phyloP scores from a whole-genome alignment of 2,329 filamentous ascomycete species.

The Penicillium sp. region DNA sequence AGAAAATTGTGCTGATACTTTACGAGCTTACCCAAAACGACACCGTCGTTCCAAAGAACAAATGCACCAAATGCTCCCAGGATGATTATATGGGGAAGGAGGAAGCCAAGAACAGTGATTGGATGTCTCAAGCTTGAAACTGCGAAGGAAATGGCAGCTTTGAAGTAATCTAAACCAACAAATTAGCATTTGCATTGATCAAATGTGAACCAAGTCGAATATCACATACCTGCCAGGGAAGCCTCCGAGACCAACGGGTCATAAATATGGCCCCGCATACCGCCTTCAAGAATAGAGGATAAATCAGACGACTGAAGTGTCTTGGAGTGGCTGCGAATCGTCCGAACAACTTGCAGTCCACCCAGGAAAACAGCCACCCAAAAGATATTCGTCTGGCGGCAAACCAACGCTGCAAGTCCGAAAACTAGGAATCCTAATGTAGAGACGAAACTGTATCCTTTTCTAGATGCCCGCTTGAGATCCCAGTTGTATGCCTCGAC shows the following conservation, averaged over 20 bases:
- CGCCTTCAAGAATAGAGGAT: constrained; percentile 29
- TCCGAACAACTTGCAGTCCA: constrained; percentile 43
- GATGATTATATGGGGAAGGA: constrained; percentile 58
- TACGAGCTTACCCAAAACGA: constrained; percentile 71
- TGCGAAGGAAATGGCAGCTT: constrained; percentile 61
- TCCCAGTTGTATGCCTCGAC: constrained; percentile 63
- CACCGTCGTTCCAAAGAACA: constrained; percentile 81
- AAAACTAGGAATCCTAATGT: constrained; percentile 49
- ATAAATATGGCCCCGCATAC: constrained; percentile 45
- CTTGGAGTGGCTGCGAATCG: constrained; percentile 29
- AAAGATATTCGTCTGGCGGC: constrained; percentile 95
- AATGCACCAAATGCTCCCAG: constrained; percentile 69
- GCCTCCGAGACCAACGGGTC: constrained; percentile 51
- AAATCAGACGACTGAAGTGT: constrained; percentile 27
- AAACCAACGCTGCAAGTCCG: constrained; percentile 67
- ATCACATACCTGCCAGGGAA: constrained; percentile 47
- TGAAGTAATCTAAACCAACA: constrained; percentile 43
- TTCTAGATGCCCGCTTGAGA: constrained; percentile 33
- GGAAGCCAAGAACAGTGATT: constrained; percentile 37
- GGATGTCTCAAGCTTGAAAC: constrained; percentile 54
- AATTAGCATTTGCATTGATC: constrained; percentile 22
- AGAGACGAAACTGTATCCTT: constrained; percentile 20
- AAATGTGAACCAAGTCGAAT: neutral
- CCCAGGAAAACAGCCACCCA: constrained; percentile 66
- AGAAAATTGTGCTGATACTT: neutral